A percentile compares a stretch with the other conserved stretches of the same genome.
Evolutionary conservation across 495 filamentous ascomycete species (phyloP).

Genomic region (Aspergillus leporis): DNA sequence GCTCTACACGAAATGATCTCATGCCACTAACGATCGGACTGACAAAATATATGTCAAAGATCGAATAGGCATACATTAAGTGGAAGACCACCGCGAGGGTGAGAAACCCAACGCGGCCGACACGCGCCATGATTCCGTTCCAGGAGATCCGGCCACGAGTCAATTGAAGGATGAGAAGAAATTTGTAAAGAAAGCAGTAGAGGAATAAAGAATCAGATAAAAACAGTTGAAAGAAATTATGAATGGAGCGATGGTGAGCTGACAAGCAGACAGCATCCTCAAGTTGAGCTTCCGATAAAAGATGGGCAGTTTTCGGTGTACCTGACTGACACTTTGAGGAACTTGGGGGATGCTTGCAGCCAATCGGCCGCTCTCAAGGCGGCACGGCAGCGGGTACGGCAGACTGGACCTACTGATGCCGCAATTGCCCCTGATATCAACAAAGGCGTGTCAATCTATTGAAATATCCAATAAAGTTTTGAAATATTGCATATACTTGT

Average conservation of each 20-base stretch:
- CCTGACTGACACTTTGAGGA: constrained; percentile 24
- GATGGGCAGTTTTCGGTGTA: constrained; percentile 15
- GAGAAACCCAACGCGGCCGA: constrained; percentile 85
- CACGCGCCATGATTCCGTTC: constrained; percentile 64
- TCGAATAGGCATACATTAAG: constrained; percentile 90
- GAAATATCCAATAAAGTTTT: neutral
- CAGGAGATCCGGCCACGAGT: constrained; percentile 5
- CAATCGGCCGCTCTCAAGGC: constrained; percentile 32
- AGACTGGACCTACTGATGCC: neutral
- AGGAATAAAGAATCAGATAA: neutral
- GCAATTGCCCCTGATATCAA: constrained; percentile 2
- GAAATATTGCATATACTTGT: neutral
- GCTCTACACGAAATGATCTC: constrained; percentile 72
- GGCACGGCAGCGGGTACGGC: constrained; percentile 24
- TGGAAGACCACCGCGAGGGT: constrained; percentile 92
- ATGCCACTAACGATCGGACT: constrained; percentile 97
- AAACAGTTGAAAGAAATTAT: constrained; percentile 3
- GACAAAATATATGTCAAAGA: constrained; percentile 99
- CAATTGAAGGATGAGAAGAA: constrained; percentile 9
- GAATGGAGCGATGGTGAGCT: constrained; percentile 20
- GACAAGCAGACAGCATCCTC: constrained; percentile 16
- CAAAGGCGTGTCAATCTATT: neutral
- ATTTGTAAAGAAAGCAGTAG: neutral
- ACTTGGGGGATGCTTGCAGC: constrained; percentile 31
- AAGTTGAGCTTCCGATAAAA: constrained; percentile 4